Evolutionary conservation across 345 rosid genomes (phyloP).

Genomic region (Nasturtium officinale): DNA sequence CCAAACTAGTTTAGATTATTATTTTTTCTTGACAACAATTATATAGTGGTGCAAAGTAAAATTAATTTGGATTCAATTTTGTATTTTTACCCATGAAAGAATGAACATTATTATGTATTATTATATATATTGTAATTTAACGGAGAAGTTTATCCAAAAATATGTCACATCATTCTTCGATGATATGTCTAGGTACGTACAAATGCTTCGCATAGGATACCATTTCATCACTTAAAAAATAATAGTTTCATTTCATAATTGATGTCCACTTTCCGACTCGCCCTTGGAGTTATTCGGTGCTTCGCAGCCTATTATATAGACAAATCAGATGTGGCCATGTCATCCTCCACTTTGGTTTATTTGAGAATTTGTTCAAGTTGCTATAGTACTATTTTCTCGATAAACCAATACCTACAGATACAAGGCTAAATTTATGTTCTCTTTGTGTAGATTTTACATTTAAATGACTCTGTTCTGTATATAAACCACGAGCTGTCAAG

Average conservation of each 20-base stretch:
- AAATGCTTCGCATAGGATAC: constrained; percentile 44
- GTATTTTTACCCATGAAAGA: constrained; percentile 13
- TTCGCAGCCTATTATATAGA: constrained; percentile 8
- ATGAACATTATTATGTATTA: not conserved
- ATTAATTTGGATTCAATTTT: too few species aligned
- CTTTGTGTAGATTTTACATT: not conserved
- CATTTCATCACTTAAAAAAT: constrained; percentile 25
- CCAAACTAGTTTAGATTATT: too few species aligned
- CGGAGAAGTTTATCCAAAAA: constrained; percentile 30
- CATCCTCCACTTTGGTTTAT: constrained; percentile 30
- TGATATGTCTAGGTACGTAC: constrained; percentile 41
- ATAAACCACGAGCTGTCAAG: not conserved
- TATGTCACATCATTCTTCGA: constrained; percentile 37
- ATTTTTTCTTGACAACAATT: too few species aligned
- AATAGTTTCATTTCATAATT: constrained; percentile 32
- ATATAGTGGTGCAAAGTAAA: too few species aligned
- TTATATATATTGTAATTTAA: not conserved
- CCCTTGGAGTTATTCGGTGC: constrained; percentile 22
- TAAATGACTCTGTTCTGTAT: not conserved
- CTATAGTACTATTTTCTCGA: not conserved
- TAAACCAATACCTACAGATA: not conserved
- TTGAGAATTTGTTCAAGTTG: not conserved
- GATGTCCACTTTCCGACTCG: constrained; percentile 28
- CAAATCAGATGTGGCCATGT: constrained; percentile 20
- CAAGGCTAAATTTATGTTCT: not conserved